A percentile compares a stretch with the other conserved stretches of the same genome.
Evolutionary conservation across 768 basidiomycete species (phyloP).

Genomic region (Tephrocybe sp.): DNA sequence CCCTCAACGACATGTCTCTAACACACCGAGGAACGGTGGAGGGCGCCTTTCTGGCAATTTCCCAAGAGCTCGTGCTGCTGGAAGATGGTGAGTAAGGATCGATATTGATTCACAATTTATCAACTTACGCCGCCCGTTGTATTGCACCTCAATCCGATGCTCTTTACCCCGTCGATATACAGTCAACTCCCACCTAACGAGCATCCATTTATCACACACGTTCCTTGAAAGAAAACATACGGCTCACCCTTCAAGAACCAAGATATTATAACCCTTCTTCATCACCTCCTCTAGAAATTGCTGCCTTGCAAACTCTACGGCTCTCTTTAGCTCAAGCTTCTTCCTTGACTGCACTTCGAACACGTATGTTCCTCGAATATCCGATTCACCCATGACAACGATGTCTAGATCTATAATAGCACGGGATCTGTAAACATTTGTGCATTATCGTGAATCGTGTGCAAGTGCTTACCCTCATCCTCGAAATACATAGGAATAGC

Average conservation of each 20-base stretch:
- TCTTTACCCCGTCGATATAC: constrained; percentile 58
- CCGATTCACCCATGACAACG: constrained; percentile 45
- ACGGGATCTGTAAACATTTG: constrained; percentile 1
- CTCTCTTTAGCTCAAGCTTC: constrained; percentile 45
- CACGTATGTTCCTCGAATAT: constrained; percentile 59
- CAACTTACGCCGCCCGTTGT: constrained; percentile 57
- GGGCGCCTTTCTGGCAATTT: constrained; percentile 41
- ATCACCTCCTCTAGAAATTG: constrained; percentile 56
- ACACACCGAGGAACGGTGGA: constrained; percentile 68
- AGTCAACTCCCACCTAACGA: constrained; percentile 61
- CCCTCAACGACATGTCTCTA: constrained; percentile 37
- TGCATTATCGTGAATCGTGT: background rate
- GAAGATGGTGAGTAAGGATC: constrained; percentile 2
- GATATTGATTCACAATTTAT: background rate
- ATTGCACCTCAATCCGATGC: constrained; percentile 67
- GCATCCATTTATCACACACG: constrained; percentile 6
- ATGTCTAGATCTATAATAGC: constrained; percentile 53
- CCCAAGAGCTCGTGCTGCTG: constrained; percentile 54
- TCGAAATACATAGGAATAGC: constrained; percentile 65
- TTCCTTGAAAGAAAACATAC: background rate
- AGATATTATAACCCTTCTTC: constrained; percentile 57
- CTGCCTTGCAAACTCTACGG: constrained; percentile 60
- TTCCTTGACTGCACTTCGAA: constrained; percentile 55
- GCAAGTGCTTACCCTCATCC: constrained; percentile 45
- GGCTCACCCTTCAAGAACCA: constrained; percentile 65